A percentile compares a stretch with the other conserved stretches of the same genome.
phyloP scores from a whole-genome alignment of 2,329 filamentous ascomycete genomes.

The Stagonosporopsis vannaccii region DNA sequence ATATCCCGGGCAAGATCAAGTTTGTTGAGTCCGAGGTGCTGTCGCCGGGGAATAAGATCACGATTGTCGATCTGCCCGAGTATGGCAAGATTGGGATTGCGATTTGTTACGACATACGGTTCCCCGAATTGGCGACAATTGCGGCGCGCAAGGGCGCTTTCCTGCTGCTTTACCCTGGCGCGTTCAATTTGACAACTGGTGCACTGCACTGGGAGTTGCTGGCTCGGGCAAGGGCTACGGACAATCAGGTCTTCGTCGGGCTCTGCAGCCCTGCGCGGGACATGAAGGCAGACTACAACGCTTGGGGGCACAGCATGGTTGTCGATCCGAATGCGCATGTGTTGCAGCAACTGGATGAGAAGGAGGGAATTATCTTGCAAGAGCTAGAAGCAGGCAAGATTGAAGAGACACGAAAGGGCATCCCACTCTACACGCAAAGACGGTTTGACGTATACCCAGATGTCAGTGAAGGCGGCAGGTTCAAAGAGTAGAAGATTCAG shows the following conservation, averaged over 20 bases:
- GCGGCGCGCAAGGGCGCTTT: conserved; percentile 88
- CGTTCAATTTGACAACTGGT: conserved; percentile 94
- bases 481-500: conserved; percentile 42
- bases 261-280: conserved; percentile 91
- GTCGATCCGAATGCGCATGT: conserved; percentile 87
- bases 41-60: conserved; percentile 82
- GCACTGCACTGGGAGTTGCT: conserved; percentile 89
- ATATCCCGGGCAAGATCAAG: conserved; percentile 92
- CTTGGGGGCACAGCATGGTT: conserved; percentile 90
- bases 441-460: conserved; percentile 96
- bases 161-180: conserved; percentile 89
- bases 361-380: conserved; percentile 76
- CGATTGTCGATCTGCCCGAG: conserved; percentile 83
- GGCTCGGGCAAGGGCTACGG: conserved; percentile 82
- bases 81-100: conserved; percentile 88
- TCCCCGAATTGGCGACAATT: conserved; percentile 90
- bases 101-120: conserved; percentile 98
- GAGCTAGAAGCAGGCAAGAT: conserved; percentile 55
- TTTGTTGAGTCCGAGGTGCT: conserved; percentile 93
- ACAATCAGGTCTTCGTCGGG: conserved; percentile 94
- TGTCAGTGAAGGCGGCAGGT: conserved; percentile 69
- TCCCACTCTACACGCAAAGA: conserved; percentile 84
- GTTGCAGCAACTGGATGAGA: conserved; percentile 78
- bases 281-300: conserved; percentile 78
- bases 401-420: conserved; percentile 64